phyloP scores from a whole-genome alignment of 306 rosid species.

The Pterocarpus macrocarpus region DNA sequence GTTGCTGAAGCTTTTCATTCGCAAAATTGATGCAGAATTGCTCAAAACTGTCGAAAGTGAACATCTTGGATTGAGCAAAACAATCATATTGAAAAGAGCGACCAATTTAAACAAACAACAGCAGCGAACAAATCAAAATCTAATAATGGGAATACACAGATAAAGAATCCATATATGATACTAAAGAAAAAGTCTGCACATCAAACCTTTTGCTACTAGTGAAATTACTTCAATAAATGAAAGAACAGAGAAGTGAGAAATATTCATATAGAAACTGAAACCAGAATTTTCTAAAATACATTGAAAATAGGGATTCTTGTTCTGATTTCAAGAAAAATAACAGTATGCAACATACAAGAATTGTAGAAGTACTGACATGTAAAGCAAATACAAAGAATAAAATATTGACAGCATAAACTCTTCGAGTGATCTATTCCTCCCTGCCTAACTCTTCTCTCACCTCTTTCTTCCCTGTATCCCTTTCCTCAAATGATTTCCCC shows the following conservation, averaged over 20 bases:
- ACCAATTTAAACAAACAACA: constrained; percentile 31
- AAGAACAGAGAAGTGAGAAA: constrained; percentile 12
- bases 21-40: constrained; percentile 99
- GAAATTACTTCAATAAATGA: constrained; percentile 13
- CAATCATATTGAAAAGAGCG: constrained; percentile 13
- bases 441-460: background rate
- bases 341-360: background rate
- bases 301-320: background rate
- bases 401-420: too few species aligned
- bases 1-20: constrained; percentile 98
- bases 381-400: background rate
- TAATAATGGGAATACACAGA: constrained; percentile 4
- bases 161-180: constrained; percentile 26
- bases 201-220: constrained; percentile 18
- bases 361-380: too few species aligned
- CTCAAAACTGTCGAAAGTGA: constrained; percentile 79
- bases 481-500: background rate
- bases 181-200: constrained; percentile 16
- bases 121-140: constrained; percentile 18
- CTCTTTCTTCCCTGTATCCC: background rate
- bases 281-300: background rate
- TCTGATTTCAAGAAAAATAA: background rate
- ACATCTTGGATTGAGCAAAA: constrained; percentile 35
- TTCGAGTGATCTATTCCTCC: background rate
- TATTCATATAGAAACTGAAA: background rate